Evolutionary conservation across 495 filamentous ascomycete species (phyloP).

Genomic region (Delitschia confertaspora): DNA sequence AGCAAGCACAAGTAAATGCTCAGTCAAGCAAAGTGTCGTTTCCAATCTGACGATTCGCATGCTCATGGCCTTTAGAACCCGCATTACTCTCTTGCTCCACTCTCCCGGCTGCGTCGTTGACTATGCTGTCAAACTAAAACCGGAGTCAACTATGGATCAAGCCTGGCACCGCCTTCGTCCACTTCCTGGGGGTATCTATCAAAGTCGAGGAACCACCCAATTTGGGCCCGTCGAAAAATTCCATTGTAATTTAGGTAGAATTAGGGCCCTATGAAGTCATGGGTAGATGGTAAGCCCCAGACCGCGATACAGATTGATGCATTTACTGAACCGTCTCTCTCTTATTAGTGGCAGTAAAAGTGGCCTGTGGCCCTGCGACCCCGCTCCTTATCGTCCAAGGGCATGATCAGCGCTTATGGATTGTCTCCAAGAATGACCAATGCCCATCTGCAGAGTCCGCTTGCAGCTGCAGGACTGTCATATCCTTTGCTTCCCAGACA

Average conservation of each 20-base stretch:
- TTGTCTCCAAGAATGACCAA: conserved; percentile 14
- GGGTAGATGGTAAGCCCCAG: conserved; percentile 22
- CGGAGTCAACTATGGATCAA: conserved; percentile 9
- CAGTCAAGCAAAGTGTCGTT: not conserved
- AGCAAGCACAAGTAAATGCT: not conserved
- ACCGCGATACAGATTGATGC: conserved; percentile 20
- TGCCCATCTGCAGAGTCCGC: too few species aligned
- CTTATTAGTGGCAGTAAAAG: too few species aligned
- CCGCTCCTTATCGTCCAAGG: conserved; percentile 22
- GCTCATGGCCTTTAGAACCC: conserved; percentile 13
- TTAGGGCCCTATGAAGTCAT: conserved; percentile 23
- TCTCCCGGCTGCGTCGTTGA: conserved; percentile 20
- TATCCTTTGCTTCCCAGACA: too few species aligned
- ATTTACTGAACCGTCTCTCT: conserved; percentile 12
- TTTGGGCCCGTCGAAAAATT: conserved; percentile 4
- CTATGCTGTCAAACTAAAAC: conserved; percentile 16
- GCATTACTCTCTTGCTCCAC: conserved; percentile 9
- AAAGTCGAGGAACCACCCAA: conserved; percentile 22
- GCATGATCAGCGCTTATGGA: conserved; percentile 24
- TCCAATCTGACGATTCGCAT: conserved; percentile 2
- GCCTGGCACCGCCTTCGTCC: conserved; percentile 13
- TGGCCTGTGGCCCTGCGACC: conserved; percentile 3
- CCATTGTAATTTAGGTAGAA: conserved; percentile 21
- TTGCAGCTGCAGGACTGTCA: too few species aligned
- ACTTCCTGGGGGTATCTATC: conserved; percentile 6